Evolutionary conservation across 23 red algal genomes (phyloP).

Genomic region (Cyanidium caldarium): DNA sequence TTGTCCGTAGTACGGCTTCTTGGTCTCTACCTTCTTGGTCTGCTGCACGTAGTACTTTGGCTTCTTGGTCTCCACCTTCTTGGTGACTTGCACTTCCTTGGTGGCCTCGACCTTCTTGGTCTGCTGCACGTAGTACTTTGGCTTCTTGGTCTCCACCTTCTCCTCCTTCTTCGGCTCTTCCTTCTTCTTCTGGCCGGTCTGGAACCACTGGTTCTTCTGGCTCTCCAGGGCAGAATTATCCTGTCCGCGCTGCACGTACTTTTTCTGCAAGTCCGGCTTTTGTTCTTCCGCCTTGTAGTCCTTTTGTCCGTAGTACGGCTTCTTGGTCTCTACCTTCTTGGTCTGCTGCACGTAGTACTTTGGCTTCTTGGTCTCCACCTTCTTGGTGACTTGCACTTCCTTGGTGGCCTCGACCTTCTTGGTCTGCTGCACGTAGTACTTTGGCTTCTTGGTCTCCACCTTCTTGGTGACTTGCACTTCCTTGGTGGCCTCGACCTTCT

Average conservation of each 20-base stretch:
- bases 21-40: no score
- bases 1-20: neutral
- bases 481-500: neutral
- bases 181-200: slow-evolving; percentile 54
- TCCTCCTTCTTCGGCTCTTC: neutral
- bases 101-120: no score
- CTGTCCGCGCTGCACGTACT: neutral
- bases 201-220: slow-evolving; percentile 40
- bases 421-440: neutral
- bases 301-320: neutral
- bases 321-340: no score
- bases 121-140: neutral
- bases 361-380: neutral
- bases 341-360: neutral
- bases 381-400: no score
- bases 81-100: no score
- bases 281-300: no score
- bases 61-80: neutral
- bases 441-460: neutral
- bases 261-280: no score
- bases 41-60: neutral
- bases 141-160: neutral
- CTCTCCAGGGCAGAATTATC: neutral
- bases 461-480: neutral
- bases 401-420: no score